These are phyloP conservation scores for Vachellia collinsii DNA, from an alignment of 306 rosid genomes.

Conservation along the genomic window DNA sequence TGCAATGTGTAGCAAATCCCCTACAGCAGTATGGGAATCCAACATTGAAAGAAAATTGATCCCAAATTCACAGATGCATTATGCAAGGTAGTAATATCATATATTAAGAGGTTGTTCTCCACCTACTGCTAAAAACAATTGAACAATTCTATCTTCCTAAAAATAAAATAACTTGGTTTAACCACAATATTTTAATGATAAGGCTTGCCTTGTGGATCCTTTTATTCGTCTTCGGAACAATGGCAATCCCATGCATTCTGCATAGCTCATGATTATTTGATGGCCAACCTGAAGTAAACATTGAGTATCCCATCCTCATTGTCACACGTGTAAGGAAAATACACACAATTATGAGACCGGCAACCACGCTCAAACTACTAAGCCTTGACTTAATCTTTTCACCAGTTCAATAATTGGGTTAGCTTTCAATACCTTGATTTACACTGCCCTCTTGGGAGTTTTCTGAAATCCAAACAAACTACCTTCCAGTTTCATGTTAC, in stretches of 20 bases:
- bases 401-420: no score
- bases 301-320: constrained; percentile 24
- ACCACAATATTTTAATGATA: constrained; percentile 45
- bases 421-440: neutral
- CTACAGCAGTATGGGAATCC: neutral
- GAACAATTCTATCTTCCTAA: constrained; percentile 30
- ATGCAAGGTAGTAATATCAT: neutral
- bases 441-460: neutral
- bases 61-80: neutral
- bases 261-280: constrained; percentile 81
- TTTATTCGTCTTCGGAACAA: constrained; percentile 87
- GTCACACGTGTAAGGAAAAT: constrained; percentile 12
- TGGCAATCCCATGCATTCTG: constrained; percentile 98
- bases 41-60: constrained; percentile 1
- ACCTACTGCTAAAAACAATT: neutral
- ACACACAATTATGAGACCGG: neutral
- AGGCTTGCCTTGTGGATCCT: constrained; percentile 94
- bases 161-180: constrained; percentile 33
- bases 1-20: neutral
- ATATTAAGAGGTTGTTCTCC: neutral
- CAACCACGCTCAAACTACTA: no score
- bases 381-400: no score
- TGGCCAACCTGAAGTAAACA: constrained; percentile 85
- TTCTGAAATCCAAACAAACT: neutral
- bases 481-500: neutral